A percentile compares a stretch with the other conserved stretches of the same genome.
phyloP scores from a whole-genome alignment of 2,329 filamentous ascomycete genomes.

The Mycosphaerella arachidis region DNA sequence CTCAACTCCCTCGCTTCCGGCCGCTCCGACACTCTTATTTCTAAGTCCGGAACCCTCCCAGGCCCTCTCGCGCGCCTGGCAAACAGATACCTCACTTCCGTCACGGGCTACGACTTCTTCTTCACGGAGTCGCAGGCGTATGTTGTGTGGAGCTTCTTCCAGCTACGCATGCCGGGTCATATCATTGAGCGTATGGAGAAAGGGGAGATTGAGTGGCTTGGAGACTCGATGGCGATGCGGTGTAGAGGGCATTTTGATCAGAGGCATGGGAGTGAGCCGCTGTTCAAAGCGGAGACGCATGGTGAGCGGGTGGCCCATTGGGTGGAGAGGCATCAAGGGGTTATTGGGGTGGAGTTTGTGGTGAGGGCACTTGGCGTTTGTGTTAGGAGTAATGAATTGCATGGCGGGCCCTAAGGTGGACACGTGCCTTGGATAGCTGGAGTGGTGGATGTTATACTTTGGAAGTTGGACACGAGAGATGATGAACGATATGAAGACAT shows the following conservation, averaged over 20 bases:
- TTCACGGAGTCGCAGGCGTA: constrained; percentile 28
- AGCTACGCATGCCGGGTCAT: constrained; percentile 24
- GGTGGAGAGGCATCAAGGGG: constrained; percentile 6
- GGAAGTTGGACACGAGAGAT: no score
- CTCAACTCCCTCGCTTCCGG: constrained; percentile 29
- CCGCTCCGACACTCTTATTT: constrained; percentile 29
- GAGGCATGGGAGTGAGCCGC: constrained; percentile 17
- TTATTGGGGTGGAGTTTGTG: constrained; percentile 19
- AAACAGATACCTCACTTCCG: constrained; percentile 13
- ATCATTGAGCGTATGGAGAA: constrained; percentile 23
- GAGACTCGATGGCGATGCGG: constrained; percentile 22
- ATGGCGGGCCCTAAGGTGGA: background rate
- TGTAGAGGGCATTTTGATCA: constrained; percentile 22
- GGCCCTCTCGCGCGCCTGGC: constrained; percentile 15
- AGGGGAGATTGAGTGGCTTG: constrained; percentile 30
- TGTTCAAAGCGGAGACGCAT: constrained; percentile 10
- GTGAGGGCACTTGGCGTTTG: constrained; percentile 21
- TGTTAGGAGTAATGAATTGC: constrained; percentile 14
- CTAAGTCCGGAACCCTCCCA: constrained; percentile 22
- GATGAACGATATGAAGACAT: no score
- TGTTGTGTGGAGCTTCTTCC: constrained; percentile 30
- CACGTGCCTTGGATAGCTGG: no score
- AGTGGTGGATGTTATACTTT: no score
- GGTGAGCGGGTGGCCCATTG: constrained; percentile 4
- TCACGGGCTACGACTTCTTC: constrained; percentile 19